A percentile compares a stretch with the other conserved stretches of the same genome.
Conservation (phyloP, 1,139 yeast species). For the Geotrichum candidum region DNA sequence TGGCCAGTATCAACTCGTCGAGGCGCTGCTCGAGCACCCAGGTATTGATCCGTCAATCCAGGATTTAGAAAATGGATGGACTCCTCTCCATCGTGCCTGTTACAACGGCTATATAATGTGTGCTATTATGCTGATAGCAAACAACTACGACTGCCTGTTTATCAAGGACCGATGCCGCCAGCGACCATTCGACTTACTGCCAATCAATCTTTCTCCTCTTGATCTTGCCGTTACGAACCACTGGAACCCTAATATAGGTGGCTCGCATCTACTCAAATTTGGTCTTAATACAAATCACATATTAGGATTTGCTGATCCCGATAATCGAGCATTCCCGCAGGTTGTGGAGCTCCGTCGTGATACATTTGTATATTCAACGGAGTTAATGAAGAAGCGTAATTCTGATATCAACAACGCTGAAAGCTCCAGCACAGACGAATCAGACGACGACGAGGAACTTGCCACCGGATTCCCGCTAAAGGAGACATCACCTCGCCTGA, state of each 20-base stretch:
- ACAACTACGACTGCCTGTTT: constrained; percentile 41
- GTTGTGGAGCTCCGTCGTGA: constrained; percentile 28
- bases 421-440: neutral
- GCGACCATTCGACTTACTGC: constrained; percentile 44
- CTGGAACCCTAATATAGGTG: constrained; percentile 40
- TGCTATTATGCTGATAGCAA: constrained; percentile 47
- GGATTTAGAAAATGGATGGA: constrained; percentile 82
- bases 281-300: constrained; percentile 65
- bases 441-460: constrained; percentile 7
- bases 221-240: constrained; percentile 17
- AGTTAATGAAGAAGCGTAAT: neutral
- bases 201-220: constrained; percentile 46
- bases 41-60: constrained; percentile 42
- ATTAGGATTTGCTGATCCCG: constrained; percentile 64
- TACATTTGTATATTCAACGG: constrained; percentile 3
- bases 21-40: constrained; percentile 45
- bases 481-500: constrained; percentile 20
- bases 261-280: constrained; percentile 54
- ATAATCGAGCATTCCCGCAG: constrained; percentile 44
- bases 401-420: neutral
- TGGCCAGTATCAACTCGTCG: constrained; percentile 46
- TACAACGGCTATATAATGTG: constrained; percentile 54
- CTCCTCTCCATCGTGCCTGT: constrained; percentile 66
- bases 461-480: neutral
- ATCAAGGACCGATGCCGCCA: constrained; percentile 62